These are phyloP conservation scores for Cyberlindnera maclurae DNA, from an alignment of 805 yeast genomes.

Conservation along the genomic window DNA sequence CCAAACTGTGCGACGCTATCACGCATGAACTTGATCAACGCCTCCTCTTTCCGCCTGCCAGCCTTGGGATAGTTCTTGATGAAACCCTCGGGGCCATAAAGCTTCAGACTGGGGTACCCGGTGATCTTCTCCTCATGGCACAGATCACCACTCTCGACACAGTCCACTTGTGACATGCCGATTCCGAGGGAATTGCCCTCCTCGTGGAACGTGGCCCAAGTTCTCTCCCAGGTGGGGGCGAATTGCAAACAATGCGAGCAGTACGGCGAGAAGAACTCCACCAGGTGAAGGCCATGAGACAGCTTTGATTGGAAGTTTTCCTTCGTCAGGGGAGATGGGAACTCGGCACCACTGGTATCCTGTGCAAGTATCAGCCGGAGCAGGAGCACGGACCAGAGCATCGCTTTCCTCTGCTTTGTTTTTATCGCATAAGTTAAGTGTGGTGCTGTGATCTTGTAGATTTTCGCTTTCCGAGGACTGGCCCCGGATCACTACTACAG, in stretches of 20 bases:
- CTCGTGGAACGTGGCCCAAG: slow-evolving; percentile 43
- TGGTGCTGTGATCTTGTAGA: too few species aligned
- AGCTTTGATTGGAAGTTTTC: slow-evolving; percentile 44
- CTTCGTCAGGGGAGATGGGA: slow-evolving; percentile 46
- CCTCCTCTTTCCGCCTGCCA: slow-evolving; percentile 39
- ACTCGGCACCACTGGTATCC: background rate
- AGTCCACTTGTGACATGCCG: slow-evolving; percentile 71
- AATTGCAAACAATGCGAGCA: slow-evolving; percentile 75
- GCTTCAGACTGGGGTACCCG: slow-evolving; percentile 63
- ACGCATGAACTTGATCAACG: slow-evolving; percentile 45
- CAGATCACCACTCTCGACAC: slow-evolving; percentile 80
- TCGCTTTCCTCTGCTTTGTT: too few species aligned
- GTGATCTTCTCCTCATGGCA: slow-evolving; percentile 60
- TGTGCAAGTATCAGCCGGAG: too few species aligned
- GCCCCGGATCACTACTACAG: too few species aligned
- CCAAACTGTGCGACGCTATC: slow-evolving; percentile 44
- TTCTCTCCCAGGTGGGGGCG: slow-evolving; percentile 77
- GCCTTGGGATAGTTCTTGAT: slow-evolving; percentile 41
- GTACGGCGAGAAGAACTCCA: slow-evolving; percentile 87
- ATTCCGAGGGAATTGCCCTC: slow-evolving; percentile 40
- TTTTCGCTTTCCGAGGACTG: too few species aligned
- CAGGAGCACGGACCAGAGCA: too few species aligned
- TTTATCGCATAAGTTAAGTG: too few species aligned
- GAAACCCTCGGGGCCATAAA: slow-evolving; percentile 56
- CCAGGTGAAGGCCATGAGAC: slow-evolving; percentile 55